These are phyloP conservation scores for Tuber aestivum DNA, from an alignment of 495 filamentous ascomycete genomes.

Conservation along the genomic window DNA sequence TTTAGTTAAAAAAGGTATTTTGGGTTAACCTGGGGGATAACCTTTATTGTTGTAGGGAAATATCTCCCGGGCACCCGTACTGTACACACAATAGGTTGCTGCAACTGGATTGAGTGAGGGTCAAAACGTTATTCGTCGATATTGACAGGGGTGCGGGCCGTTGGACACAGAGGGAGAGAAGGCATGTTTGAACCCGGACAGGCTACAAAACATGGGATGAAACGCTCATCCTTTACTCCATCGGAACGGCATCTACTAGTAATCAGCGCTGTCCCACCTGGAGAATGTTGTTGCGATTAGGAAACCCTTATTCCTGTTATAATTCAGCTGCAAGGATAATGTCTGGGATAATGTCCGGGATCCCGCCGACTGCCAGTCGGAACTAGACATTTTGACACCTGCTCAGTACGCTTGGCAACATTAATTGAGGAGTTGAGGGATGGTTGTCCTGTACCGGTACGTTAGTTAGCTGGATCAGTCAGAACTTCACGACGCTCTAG, in stretches of 20 bases:
- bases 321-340: slow-evolving; percentile 3
- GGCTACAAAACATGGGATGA: slow-evolving; percentile 24
- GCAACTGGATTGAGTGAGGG: slow-evolving; percentile 6
- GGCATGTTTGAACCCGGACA: slow-evolving; percentile 30
- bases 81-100: background rate
- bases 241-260: background rate
- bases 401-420: slow-evolving; percentile 13
- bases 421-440: background rate
- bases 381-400: slow-evolving; percentile 13
- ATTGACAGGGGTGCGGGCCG: slow-evolving; percentile 23
- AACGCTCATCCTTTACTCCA: slow-evolving; percentile 1
- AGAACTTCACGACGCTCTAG: background rate
- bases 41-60: background rate
- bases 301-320: slow-evolving; percentile 21
- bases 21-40: background rate
- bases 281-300: background rate
- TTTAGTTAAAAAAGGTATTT: background rate
- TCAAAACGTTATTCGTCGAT: slow-evolving; percentile 17
- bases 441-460: background rate
- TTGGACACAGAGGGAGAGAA: slow-evolving; percentile 20
- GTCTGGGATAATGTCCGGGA: slow-evolving; percentile 1
- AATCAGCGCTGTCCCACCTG: background rate
- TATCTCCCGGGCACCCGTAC: background rate
- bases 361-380: background rate
- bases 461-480: background rate